phyloP scores from a whole-genome alignment of 2,329 filamentous ascomycete genomes.

The Trichoderma sp. region DNA sequence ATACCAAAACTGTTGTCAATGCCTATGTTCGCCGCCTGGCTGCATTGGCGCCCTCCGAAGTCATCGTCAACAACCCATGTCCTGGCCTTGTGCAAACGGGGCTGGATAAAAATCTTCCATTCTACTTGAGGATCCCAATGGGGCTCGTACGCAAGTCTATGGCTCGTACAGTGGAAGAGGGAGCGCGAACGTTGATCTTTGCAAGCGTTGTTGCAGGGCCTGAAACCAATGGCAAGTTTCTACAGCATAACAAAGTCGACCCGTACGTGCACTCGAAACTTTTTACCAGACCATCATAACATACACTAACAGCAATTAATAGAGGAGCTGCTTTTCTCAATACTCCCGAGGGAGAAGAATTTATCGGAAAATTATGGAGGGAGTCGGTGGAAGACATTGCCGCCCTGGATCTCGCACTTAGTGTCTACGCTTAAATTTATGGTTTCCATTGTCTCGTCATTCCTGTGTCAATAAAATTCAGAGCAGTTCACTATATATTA shows the following conservation, averaged over 20 bases:
- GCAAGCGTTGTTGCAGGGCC: background rate
- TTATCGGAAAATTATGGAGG: background rate
- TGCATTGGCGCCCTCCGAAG: slow-evolving; percentile 1
- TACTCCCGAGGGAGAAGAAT: background rate
- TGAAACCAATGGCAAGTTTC: background rate
- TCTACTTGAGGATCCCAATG: background rate
- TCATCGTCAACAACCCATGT: slow-evolving; percentile 1
- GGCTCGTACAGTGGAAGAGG: slow-evolving; percentile 1
- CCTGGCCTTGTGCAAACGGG: slow-evolving; percentile 7
- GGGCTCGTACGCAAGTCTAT: background rate
- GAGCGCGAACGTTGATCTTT: background rate
- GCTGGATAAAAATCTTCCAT: slow-evolving; percentile 2
- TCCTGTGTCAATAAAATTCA: background rate
- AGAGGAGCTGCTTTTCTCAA: slow-evolving; percentile 1
- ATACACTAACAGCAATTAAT: background rate
- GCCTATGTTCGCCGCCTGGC: slow-evolving; percentile 6
- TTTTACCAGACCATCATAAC: no score
- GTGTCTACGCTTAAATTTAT: background rate
- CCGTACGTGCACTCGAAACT: background rate
- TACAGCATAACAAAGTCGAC: slow-evolving; percentile 1
- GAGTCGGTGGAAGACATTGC: background rate
- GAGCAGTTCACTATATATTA: background rate
- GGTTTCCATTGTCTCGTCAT: background rate
- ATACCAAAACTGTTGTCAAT: slow-evolving; percentile 2
- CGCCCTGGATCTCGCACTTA: background rate